Evolutionary conservation across 345 rosid species (phyloP).

Genomic region (Limnanthes douglasii): DNA sequence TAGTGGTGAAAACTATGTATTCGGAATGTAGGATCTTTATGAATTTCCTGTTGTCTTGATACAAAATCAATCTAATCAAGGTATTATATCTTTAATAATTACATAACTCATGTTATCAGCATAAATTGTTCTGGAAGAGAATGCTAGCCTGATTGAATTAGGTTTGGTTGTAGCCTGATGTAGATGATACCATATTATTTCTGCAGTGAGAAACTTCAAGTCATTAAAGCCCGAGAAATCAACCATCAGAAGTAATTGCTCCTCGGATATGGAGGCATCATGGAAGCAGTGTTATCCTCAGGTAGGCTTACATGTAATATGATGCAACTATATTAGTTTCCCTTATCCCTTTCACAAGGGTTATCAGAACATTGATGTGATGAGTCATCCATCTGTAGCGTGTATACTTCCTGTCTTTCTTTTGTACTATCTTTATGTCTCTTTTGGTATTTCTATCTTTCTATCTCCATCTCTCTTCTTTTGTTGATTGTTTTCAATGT

Average conservation of each 20-base stretch:
- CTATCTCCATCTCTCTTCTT: not conserved
- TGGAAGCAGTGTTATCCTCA: slow-evolving; percentile 33
- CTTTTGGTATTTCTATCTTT: not conserved
- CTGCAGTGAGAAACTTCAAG: slow-evolving; percentile 44
- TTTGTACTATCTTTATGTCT: not conserved
- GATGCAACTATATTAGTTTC: slow-evolving; percentile 5
- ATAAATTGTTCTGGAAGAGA: no score
- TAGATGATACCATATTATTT: slow-evolving; percentile 2
- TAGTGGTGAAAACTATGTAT: not conserved
- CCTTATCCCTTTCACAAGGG: slow-evolving; percentile 6
- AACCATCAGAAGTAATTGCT: slow-evolving; percentile 22
- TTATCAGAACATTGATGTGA: slow-evolving; percentile 4
- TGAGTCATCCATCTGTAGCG: not conserved
- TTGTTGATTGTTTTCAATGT: slow-evolving; percentile 4
- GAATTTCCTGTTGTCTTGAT: no score
- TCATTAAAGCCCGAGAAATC: slow-evolving; percentile 32
- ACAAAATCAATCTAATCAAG: no score
- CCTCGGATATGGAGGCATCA: slow-evolving; percentile 27
- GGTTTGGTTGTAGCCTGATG: not conserved
- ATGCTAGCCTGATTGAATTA: not conserved
- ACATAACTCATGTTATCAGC: no score
- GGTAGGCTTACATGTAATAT: slow-evolving; percentile 26
- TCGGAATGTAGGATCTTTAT: no score
- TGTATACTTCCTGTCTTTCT: not conserved
- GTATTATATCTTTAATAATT: no score